Evolutionary conservation across 495 filamentous ascomycete genomes (phyloP), one percentile per base, ranked within the genome.

Genomic region (Tuber calosporum): DNA sequence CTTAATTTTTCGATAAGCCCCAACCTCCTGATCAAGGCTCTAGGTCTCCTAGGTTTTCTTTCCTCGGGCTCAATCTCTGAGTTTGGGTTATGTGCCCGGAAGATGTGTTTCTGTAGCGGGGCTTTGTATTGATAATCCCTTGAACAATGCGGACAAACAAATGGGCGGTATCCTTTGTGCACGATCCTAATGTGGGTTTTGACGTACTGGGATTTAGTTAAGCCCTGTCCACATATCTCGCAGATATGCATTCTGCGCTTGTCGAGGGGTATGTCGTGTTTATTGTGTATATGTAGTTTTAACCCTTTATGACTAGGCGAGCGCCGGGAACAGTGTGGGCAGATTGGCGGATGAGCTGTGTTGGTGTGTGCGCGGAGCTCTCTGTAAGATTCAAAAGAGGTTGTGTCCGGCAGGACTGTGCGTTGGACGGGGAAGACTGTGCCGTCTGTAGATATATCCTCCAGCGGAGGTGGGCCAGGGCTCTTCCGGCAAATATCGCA

Each of bases 171-270:
- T 38, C 89, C 88, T 72, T 91, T 84, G 79, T 99, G 95, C 1
- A 90, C 89, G 5, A 87, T 89, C 36, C 89, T 88, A 71, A 92
- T 85, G 79, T 99, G 95, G 0, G 89, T 87, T 40, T 89, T 90
- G 34, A 97, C 85, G 79, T 97, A 97, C 1, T 89, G 89, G 73
- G 86, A 88, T 79, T 90, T 89, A 11, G 92, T 92, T 83, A 96
- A 96, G 71, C 84, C 86, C 72, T 90, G 89, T 66, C 84, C 69
- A 34, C 79, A 81, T 77, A 87, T 84, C 0, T 87, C 86, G 82
- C 94, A 97, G 13, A 83, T 76, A 72, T 90, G 87, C 4, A 81
- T 85, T 81, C 88, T 89, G 73, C 89, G 85, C 34, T 89, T 88
- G 74, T 88, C 87, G 40, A 90, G 83, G 68, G 83, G 85, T 74